phyloP scores from a whole-genome alignment of 176 grass and related monocot species.

The Cenchrus americanus region DNA sequence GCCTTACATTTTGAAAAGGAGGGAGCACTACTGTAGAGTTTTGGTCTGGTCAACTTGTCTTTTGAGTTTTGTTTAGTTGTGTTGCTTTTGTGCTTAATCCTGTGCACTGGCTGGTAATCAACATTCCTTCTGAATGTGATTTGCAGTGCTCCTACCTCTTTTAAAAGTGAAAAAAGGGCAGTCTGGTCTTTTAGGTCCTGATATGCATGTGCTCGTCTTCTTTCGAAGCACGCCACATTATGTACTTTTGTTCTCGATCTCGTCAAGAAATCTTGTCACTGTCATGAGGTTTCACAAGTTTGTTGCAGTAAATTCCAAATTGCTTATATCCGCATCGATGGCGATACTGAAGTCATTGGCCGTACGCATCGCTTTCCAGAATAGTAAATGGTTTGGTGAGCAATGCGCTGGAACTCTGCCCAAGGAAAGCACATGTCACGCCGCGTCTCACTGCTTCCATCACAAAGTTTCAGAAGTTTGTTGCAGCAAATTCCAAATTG shows the following conservation, averaged over 20 bases:
- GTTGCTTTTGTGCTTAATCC: too few species aligned
- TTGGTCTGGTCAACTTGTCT: too few species aligned
- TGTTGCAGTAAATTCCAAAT: constrained; percentile 17
- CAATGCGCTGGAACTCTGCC: constrained; percentile 87
- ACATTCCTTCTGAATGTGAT: too few species aligned
- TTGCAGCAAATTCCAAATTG: constrained; percentile 17
- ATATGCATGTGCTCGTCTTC: background rate
- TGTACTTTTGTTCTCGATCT: constrained; percentile 18
- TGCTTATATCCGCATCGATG: background rate
- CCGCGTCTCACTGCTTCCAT: constrained; percentile 86
- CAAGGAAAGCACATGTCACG: constrained; percentile 89
- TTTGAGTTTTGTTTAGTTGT: too few species aligned
- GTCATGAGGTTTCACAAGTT: background rate
- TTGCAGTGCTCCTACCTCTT: too few species aligned
- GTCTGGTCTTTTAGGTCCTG: background rate
- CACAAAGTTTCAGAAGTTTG: background rate
- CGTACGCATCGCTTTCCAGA: constrained; percentile 44
- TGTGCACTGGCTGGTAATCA: too few species aligned
- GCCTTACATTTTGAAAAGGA: too few species aligned
- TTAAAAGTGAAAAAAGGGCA: background rate
- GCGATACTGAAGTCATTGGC: constrained; percentile 16
- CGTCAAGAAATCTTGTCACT: background rate
- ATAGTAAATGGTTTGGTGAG: constrained; percentile 95
- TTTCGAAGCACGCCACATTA: background rate
- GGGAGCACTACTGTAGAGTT: too few species aligned